Base-by-base conservation (phyloP, 352 stramenopile genomes). In the Plasmopara viticola region DNA sequence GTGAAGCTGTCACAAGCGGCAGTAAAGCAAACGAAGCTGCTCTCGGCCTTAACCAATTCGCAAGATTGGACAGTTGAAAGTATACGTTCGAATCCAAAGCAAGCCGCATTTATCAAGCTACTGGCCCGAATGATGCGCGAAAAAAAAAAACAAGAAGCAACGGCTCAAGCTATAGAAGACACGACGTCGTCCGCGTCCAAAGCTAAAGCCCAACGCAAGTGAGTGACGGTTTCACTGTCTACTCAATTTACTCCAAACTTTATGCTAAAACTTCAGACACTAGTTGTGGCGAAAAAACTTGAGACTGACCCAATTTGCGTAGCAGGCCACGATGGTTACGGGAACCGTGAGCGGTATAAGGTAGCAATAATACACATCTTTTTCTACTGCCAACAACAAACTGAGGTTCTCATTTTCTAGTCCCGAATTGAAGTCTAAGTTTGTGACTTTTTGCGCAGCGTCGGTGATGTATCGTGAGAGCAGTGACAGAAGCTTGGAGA, bases 241-340 rank as follows among this genome's bases (percentile, higher is more conserved):
- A 46, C 10, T 50, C 10, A 12, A 35, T 35, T 35, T 5, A 35
- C 5, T 5, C 1, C 20, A 25, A 25, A 25, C 3, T 3, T 25
- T 25, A 25, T 1, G 20, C 20, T 25, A 25, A 25, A 25, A 25
- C 20, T 25, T 25, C 20, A 25, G 20, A 25, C 20, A n/a, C 62
- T 71, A 89, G 35, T 89, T 91, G 60, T 91, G 78, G 15, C 78
- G 78, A 61, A 91, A 91, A 66, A 89, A 91, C 64, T 91, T 91
- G 66, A 89, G 74, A 56, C 81, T 86, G 56, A 89, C 78, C 81
- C 81, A 92, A 49, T 88, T 88, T 44, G 74, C 62, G 59, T 90
- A 90, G 66, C 77, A 89, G 31, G 77, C 73, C 44, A 92, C 60
- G 47, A 92, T 81, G 25, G 77, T 75, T 42, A 87, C 74, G 20